Base-by-base conservation (phyloP, 306 rosid species). In the Cicer bijugum region DNA sequence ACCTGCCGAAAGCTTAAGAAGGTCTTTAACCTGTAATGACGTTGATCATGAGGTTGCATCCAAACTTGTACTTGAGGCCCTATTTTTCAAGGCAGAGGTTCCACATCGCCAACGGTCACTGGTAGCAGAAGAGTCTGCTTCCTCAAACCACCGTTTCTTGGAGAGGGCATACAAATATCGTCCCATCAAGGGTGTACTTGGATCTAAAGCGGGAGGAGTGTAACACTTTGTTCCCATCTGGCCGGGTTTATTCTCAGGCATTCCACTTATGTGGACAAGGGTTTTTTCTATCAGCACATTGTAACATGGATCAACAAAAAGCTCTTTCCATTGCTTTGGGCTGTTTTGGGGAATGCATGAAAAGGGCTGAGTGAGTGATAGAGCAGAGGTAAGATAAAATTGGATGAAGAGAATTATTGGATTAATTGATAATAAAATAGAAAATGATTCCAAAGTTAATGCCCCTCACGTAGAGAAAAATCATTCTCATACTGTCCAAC, bases 221-320 rank as follows among this genome's bases (percentile, higher is more conserved):
- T 50, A 56, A 75, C 28, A 88, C 78, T 77, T 56, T 95, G 75
- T 86, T 73, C 64, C 97, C 99, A n/a, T 91, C 97, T 0, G 97
- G 99, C 43, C 86, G 99, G 58, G 93, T 95, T 19, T 95, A 95
- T 86, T 95, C 99, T 23, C 99, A 95, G 83, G 99, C 99, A 48
- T 95, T 95, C 81, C 97, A 95, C 82, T 81, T 95, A 85, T 97
- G 97, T 1, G 99, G 97, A 8, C 97, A 95, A 77, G 99, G 99
- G 23, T 95, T 95, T 82, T 95, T 95, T 74, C 90, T 95, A 1
- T 95, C 97, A 12, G 97, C 99, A 0, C 99, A 95, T 79, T 95
- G 99, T 85, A 91, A 95, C 88, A 91, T 95, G 99, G 97, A 95
- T 82, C 99, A 95, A 79, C 97, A 91, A 74, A 86, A 16, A 16